Conservation (phyloP, 805 yeast genomes). For the Myxozyma geophila region DNA sequence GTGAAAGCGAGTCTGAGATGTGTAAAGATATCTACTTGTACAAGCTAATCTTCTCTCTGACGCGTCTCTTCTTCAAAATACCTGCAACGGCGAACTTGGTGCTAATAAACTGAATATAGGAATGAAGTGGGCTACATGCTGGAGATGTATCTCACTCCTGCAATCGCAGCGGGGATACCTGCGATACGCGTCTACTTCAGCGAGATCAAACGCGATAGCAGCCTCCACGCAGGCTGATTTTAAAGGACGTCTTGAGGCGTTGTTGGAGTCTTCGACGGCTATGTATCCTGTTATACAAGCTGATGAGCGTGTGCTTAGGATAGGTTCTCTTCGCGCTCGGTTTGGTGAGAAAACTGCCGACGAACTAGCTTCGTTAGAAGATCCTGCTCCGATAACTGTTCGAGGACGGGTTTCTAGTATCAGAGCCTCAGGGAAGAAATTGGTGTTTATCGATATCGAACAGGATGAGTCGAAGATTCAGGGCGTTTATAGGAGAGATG, state of each 20-base stretch:
- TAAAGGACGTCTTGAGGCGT: constrained; percentile 22
- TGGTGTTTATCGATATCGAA: constrained; percentile 67
- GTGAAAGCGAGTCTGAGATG: background rate
- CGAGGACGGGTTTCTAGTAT: constrained; percentile 66
- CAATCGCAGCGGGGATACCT: background rate
- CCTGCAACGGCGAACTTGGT: background rate
- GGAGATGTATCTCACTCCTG: too few relatives aligned
- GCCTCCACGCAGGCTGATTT: constrained; percentile 18
- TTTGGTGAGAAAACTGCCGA: constrained; percentile 19
- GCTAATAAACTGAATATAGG: background rate
- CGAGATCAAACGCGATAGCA: background rate
- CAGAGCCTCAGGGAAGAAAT: constrained; percentile 68
- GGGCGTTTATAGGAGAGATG: constrained; percentile 60
- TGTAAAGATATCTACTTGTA: background rate
- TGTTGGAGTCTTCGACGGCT: constrained; percentile 5
- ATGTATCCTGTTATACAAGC: constrained; percentile 24
- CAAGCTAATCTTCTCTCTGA: constrained; percentile 36
- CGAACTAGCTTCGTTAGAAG: constrained; percentile 4
- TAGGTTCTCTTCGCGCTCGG: constrained; percentile 6
- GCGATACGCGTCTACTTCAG: background rate
- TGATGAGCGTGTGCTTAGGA: constrained; percentile 5
- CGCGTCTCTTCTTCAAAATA: background rate
- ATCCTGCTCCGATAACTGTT: constrained; percentile 36
- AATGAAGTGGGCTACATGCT: background rate
- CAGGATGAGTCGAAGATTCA: constrained; percentile 68